A percentile compares a stretch with the other conserved stretches of the same genome.
These are phyloP conservation scores for Halophytophthora polymorphica DNA, from an alignment of 352 stramenopile species.

Conservation along the genomic window DNA sequence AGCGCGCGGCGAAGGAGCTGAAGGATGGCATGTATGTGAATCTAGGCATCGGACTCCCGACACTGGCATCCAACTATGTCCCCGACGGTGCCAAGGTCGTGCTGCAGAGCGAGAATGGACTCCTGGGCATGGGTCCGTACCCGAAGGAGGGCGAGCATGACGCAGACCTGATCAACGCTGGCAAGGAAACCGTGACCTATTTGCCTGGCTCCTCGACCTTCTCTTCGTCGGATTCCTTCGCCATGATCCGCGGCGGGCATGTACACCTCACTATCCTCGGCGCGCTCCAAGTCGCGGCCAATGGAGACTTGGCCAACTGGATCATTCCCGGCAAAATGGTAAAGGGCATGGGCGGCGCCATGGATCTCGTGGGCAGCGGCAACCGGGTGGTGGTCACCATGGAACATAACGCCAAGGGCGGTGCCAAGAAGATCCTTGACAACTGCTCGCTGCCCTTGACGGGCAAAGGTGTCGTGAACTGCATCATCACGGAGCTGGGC, in stretches of 20 bases:
- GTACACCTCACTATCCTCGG: constrained; percentile 96
- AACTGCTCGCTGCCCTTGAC: constrained; percentile 93
- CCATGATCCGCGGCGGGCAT: constrained; percentile 96
- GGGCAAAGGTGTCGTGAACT: constrained; percentile 92
- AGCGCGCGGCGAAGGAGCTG: constrained; percentile 85
- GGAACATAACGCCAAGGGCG: constrained; percentile 95
- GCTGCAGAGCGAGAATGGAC: constrained; percentile 95
- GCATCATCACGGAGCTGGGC: constrained; percentile 92
- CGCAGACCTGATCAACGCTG: constrained; percentile 96
- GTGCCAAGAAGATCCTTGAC: constrained; percentile 93
- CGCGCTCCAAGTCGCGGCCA: constrained; percentile 90
- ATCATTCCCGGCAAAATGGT: constrained; percentile 96
- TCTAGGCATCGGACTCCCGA: constrained; percentile 95
- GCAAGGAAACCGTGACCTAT: constrained; percentile 96
- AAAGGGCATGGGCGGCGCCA: constrained; percentile 97
- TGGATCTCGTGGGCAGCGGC: constrained; percentile 94
- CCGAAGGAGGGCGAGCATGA: constrained; percentile 87
- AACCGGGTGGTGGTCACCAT: constrained; percentile 96
- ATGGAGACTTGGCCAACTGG: constrained; percentile 95
- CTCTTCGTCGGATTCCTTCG: constrained; percentile 93
- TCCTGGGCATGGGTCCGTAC: constrained; percentile 94
- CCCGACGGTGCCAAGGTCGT: constrained; percentile 92
- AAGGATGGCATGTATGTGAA: constrained; percentile 98
- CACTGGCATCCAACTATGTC: constrained; percentile 94
- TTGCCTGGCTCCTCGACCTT: constrained; percentile 93